Conservation (phyloP, 163 green algal species). For the Picocystis sp. region DNA sequence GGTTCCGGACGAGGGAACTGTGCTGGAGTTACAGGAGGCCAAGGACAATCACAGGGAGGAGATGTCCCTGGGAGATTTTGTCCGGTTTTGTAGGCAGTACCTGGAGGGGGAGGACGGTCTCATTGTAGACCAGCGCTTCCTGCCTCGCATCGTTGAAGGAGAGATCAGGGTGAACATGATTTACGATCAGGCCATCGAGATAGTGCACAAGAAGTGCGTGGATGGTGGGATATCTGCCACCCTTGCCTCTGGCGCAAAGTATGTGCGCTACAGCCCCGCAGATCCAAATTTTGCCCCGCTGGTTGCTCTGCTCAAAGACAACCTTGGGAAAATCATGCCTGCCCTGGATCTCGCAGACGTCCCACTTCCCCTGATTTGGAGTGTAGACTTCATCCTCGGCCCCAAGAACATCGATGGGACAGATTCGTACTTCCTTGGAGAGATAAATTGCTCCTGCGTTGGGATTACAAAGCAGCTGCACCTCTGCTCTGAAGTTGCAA, state of each 20-base stretch:
- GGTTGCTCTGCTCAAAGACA: constrained; percentile 9
- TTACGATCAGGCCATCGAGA: constrained; percentile 13
- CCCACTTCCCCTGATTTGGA: constrained; percentile 19
- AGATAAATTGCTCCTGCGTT: constrained; percentile 24
- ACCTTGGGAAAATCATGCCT: constrained; percentile 12
- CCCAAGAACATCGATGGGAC: constrained; percentile 6
- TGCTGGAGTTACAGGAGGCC: constrained; percentile 14
- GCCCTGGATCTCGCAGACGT: constrained; percentile 8
- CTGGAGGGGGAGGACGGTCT: constrained; percentile 10
- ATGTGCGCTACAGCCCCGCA: constrained; percentile 12
- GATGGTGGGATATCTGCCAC: constrained; percentile 15
- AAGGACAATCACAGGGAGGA: constrained; percentile 17
- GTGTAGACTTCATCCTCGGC: constrained; percentile 18
- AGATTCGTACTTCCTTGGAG: constrained; percentile 15
- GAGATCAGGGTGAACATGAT: constrained; percentile 21
- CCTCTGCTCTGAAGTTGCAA: constrained; percentile 2
- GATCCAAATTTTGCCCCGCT: constrained; percentile 12
- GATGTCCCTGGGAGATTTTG: constrained; percentile 13
- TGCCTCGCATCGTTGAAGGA: constrained; percentile 18
- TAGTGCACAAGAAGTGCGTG: constrained; percentile 21
- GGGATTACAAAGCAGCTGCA: constrained; percentile 12
- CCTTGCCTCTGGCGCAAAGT: constrained; percentile 8
- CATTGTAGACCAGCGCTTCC: constrained; percentile 19
- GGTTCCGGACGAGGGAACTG: constrained; percentile 1
- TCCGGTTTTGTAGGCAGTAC: constrained; percentile 18